Evolutionary conservation across 345 rosid genomes (phyloP), one percentile per base, ranked within the genome.

Genomic region (Gossypium mustelinum): DNA sequence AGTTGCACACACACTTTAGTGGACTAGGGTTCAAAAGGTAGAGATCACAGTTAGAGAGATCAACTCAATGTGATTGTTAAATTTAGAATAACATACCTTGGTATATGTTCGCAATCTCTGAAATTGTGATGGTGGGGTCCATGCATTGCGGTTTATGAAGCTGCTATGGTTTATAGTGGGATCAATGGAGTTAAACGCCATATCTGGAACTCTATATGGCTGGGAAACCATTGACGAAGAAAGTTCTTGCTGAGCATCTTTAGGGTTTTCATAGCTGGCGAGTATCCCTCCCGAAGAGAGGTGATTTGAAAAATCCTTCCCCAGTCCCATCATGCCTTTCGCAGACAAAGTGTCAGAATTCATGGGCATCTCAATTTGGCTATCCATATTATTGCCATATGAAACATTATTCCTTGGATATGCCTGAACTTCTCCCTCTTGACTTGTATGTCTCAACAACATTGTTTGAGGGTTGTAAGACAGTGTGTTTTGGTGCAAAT

Each of bases 191-290:
- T 85, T 85, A 71, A 84, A 89, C 57, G 85, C 61, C 84, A 86
- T 75, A 72, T 86, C 91, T 1, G 87, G 82, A 65, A 91, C 88
- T 56, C 88, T 92, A 78, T 86, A 89, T 73, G 93, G 79, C 73
- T 89, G 90, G 22, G 96, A 83, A 79, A 87, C 89, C 76, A 90
- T 84, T 51, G 90, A 85, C 10, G 89, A 88, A 12, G 92, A 87
- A 59, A 86, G 85, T 59, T 86, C 93, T 73, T 76, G 88, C 73
- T 83, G 93, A 73, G 82, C 70, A 75, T 89, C 90, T 70, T 87
- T 85, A 34, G 89, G 74, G 71, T 76, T 81, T 68, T 82, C 85
- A 79, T 78, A 86, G 79, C 78, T 82, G 43, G 76, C 39, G 52
- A 85, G 83, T 68, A 87, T 67, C 69, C 76, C 84, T 39, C 80